Evolutionary conservation across 1,284 basidiomycete genomes (phyloP).

Genomic region (Fistulinella cinereoalba): DNA sequence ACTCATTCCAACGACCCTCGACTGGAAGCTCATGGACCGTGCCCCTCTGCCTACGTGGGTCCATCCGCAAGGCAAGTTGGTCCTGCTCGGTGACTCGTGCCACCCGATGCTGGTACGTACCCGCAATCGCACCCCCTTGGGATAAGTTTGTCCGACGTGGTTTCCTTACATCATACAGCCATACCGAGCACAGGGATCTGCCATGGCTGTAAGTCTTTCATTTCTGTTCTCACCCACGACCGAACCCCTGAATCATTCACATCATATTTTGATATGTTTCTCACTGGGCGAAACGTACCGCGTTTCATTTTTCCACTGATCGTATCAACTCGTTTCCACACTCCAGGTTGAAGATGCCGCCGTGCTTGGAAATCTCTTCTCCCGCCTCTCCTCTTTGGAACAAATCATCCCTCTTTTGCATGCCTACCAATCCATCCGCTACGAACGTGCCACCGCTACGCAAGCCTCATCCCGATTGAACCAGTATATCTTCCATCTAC

Average conservation of each 20-base stretch:
- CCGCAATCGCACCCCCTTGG: background rate
- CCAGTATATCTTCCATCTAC: slow-evolving; percentile 52
- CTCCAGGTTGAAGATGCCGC: slow-evolving; percentile 59
- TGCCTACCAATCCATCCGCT: slow-evolving; percentile 53
- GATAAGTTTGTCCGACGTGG: background rate
- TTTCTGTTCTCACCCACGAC: background rate
- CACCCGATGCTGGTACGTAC: slow-evolving; percentile 62
- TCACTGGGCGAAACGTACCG: background rate
- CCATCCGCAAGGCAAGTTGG: slow-evolving; percentile 45
- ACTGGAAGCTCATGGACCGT: slow-evolving; percentile 53
- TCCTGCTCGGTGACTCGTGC: slow-evolving; percentile 54
- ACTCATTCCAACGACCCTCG: slow-evolving; percentile 45
- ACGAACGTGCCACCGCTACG: slow-evolving; percentile 44
- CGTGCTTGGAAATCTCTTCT: slow-evolving; percentile 58
- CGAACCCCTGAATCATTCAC: background rate
- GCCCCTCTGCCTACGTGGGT: slow-evolving; percentile 48
- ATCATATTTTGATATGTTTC: background rate
- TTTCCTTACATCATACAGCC: slow-evolving; percentile 40
- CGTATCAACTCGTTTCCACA: background rate
- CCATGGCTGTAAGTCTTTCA: slow-evolving; percentile 51
- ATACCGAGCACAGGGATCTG: slow-evolving; percentile 65
- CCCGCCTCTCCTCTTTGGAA: slow-evolving; percentile 39
- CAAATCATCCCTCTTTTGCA: slow-evolving; percentile 48
- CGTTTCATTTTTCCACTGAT: background rate
- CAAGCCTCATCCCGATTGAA: slow-evolving; percentile 50